These are phyloP conservation scores for Mycogone perniciosa DNA, from an alignment of 2,329 filamentous ascomycete species.

Conservation along the genomic window DNA sequence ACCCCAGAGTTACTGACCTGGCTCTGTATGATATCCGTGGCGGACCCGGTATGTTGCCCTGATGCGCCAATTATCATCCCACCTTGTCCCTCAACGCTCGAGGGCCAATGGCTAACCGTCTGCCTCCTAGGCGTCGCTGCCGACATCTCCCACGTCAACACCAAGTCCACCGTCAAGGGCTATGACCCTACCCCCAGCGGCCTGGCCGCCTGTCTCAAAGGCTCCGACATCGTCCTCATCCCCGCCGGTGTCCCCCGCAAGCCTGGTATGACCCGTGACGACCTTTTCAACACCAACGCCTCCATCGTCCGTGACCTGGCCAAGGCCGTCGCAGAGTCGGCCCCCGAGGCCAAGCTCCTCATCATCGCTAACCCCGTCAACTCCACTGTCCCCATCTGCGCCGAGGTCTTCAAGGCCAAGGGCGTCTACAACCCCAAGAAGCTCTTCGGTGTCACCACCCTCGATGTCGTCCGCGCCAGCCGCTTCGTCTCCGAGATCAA, in stretches of 20 bases:
- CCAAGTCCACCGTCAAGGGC: slow-evolving; percentile 88
- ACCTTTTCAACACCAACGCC: slow-evolving; percentile 99
- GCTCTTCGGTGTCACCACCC: slow-evolving; percentile 98
- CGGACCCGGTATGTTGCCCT: slow-evolving; percentile 68
- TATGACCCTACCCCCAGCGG: slow-evolving; percentile 73
- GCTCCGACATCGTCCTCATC: slow-evolving; percentile 90
- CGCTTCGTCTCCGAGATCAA: slow-evolving; percentile 97
- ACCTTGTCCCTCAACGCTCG: background rate
- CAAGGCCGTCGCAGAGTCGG: slow-evolving; percentile 83
- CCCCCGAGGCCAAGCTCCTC: slow-evolving; percentile 89
- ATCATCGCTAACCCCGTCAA: slow-evolving; percentile 99
- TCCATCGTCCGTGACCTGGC: slow-evolving; percentile 98
- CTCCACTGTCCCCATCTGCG: slow-evolving; percentile 96
- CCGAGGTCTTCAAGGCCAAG: slow-evolving; percentile 91
- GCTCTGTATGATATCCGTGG: slow-evolving; percentile 97
- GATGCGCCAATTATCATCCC: slow-evolving; percentile 13
- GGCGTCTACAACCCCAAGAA: slow-evolving; percentile 99
- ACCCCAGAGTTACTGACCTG: slow-evolving; percentile 88
- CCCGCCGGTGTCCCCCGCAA: slow-evolving; percentile 98
- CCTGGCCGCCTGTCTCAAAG: slow-evolving; percentile 74
- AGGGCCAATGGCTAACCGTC: slow-evolving; percentile 16
- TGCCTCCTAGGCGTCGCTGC: slow-evolving; percentile 75
- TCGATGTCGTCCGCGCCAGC: slow-evolving; percentile 94
- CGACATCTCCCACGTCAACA: slow-evolving; percentile 98
- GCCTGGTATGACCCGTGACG: slow-evolving; percentile 99